Base-by-base conservation (phyloP, 768 basidiomycete genomes). In the Favolaschia claudopus region DNA sequence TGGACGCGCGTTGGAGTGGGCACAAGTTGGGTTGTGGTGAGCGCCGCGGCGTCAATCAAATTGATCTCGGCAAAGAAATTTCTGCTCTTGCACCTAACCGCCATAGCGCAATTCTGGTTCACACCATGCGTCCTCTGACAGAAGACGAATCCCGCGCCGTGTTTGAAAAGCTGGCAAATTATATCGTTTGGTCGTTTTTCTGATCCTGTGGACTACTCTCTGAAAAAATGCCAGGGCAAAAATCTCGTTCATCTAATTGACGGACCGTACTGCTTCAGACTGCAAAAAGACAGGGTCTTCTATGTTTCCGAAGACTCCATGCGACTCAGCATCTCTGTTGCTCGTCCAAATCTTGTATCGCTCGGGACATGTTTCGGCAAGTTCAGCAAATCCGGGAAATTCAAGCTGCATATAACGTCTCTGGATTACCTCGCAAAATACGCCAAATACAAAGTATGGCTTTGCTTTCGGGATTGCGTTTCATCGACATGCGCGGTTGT, bases 361-460 rank as follows among this genome's bases (percentile, higher is more conserved):
- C 81, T 99, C 20, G 97, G 97, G 37, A 98, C 95, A 62, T 99
- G 96, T 77, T 91, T 99, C 62, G 97, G 97, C 62, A 99, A 97
- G 73, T 99, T 99, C 79, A 91, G 88, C 72, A 99, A 98, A 82
- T 87, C 88, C 47, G 95, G 95, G 57, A 99, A 98, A 73, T 99
- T 99, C 83, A 96, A 95, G 81, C 80, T 99, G 58, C 95, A 98
- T 65, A 87, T 99, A 67, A 98, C 96, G 4, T 85, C 93, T 19
- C 81, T 99, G 61, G 96, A 99, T 69, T 91, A 93, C 69, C 76
- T 99, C 57, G 93, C 95, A 1, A 93, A 97, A 70, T 98, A 97
- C 72, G 96, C 97, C 19, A 99, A 96, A 76, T 93, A 95, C 82
- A 99, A 99, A 85, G 97, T 95, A 60, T 51, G 78, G 55, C 12